Base-by-base conservation (phyloP, 164 flowering plant species). In the Stephania japonica region DNA sequence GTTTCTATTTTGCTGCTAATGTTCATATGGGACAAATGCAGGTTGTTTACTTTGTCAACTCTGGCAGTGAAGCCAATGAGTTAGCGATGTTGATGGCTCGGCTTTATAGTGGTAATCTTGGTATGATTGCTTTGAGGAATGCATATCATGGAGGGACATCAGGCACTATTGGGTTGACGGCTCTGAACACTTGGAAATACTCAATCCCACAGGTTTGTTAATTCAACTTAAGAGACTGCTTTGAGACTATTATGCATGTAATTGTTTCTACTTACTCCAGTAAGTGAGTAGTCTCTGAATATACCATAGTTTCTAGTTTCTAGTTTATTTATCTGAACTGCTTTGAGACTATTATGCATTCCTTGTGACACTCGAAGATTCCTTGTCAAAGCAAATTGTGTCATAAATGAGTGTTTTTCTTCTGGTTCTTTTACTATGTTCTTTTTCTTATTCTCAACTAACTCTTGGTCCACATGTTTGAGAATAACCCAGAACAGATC, bases 81-180 rank as follows among this genome's bases (percentile, higher is more conserved):
- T 80, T 95, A 65, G 99, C 99, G 25, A 90, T 90, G 98, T 70
- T 93, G 82, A 95, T 95, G 99, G 99, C 97, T 24, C 88, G 97
- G 68, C 75, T 95, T 12, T 93, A 93, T 76, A 90, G 78, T 76
- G 96, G 97, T 59, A 87, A 84, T 79, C 94, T 90, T 79, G 91
- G 86, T 6, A 93, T 95, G 98, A 83, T 95, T 78, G 87, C 99
- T 70, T 80, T 95, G 77, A 85, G 98, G 77, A 95, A 95, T 88
- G 98, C 99, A n/a, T 95, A 95, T 80, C 98, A 95, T 81, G 99
- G 99, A 76, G 98, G 98, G 70, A 90, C 95, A 81, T 72, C 94
- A 47, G 84, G 84, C 43, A 89, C 99, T 49, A 87, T 93, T 75
- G 99, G 97, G 70, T 79, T 95, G 76, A 95, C 95, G 1, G 98